Evolutionary conservation across 2,329 filamentous ascomycete genomes (phyloP).

Genomic region (Macroventuria anomochaeta): DNA sequence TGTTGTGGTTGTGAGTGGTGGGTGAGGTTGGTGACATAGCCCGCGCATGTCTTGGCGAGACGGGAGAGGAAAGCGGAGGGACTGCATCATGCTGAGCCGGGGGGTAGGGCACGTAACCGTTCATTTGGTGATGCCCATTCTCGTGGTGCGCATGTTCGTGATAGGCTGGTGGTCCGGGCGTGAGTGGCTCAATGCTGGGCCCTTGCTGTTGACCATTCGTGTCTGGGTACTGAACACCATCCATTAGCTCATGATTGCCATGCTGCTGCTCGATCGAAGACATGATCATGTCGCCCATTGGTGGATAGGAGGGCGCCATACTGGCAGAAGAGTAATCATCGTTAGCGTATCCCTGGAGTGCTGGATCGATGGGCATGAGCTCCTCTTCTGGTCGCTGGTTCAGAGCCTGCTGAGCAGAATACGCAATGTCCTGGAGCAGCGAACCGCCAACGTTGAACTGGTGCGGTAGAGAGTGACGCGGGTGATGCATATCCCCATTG

Average conservation of each 20-base stretch:
- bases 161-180: slow-evolving; percentile 29
- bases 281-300: slow-evolving; percentile 38
- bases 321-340: slow-evolving; percentile 24
- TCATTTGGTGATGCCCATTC: slow-evolving; percentile 19
- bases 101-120: slow-evolving; percentile 17
- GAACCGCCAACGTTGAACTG: slow-evolving; percentile 30
- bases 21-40: slow-evolving; percentile 25
- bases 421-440: slow-evolving; percentile 36
- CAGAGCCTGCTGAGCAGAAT: slow-evolving; percentile 39
- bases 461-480: slow-evolving; percentile 32
- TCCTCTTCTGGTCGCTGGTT: slow-evolving; percentile 32
- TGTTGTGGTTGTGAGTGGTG: slow-evolving; percentile 28
- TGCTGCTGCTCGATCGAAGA: slow-evolving; percentile 44
- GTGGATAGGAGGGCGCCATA: slow-evolving; percentile 21
- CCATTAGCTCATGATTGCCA: slow-evolving; percentile 17
- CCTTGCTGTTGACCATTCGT: slow-evolving; percentile 20
- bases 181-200: slow-evolving; percentile 38
- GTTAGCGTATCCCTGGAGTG: slow-evolving; percentile 33
- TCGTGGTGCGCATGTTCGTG: slow-evolving; percentile 9
- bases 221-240: slow-evolving; percentile 4
- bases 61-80: slow-evolving; percentile 28
- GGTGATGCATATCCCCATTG: slow-evolving; percentile 30
- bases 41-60: slow-evolving; percentile 27
- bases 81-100: slow-evolving; percentile 14
- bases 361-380: slow-evolving; percentile 38